phyloP scores from a whole-genome alignment of 2,329 filamentous ascomycete species.

The Clathrospora elynae region DNA sequence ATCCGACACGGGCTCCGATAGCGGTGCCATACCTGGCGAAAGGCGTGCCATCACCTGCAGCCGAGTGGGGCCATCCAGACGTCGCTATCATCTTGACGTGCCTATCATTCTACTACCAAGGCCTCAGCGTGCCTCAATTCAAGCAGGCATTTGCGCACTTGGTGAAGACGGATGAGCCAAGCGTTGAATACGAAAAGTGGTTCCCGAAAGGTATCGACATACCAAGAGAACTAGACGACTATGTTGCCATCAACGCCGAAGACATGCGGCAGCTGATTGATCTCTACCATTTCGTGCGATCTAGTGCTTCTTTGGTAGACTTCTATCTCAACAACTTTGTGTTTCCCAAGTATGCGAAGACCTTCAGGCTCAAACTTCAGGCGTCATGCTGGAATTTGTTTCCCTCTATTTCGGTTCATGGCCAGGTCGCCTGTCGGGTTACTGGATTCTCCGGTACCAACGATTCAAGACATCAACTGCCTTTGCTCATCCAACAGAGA shows the following conservation, averaged over 20 bases:
- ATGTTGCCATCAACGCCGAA: conserved; percentile 64
- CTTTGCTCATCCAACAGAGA: conserved; percentile 64
- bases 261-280: conserved; percentile 57
- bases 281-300: conserved; percentile 48
- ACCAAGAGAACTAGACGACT: conserved; percentile 56
- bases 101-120: conserved; percentile 67
- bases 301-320: conserved; percentile 62
- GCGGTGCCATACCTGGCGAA: conserved; percentile 70
- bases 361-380: conserved; percentile 67
- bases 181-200: conserved; percentile 63
- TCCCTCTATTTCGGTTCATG: conserved; percentile 40
- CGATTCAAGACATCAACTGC: conserved; percentile 65
- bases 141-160: conserved; percentile 58
- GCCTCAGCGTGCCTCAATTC: conserved; percentile 58
- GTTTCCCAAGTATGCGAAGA: conserved; percentile 67
- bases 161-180: conserved; percentile 61
- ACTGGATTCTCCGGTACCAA: conserved; percentile 77
- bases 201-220: conserved; percentile 50
- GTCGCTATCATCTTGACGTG: conserved; percentile 49
- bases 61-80: conserved; percentile 73
- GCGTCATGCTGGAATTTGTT: conserved; percentile 72
- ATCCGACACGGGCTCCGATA: conserved; percentile 59
- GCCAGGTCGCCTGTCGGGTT: conserved; percentile 48
- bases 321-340: conserved; percentile 70
- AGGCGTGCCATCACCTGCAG: conserved; percentile 64